Evolutionary conservation across 2,329 filamentous ascomycete species (phyloP).

Genomic region (Trichoderma atroviride): DNA sequence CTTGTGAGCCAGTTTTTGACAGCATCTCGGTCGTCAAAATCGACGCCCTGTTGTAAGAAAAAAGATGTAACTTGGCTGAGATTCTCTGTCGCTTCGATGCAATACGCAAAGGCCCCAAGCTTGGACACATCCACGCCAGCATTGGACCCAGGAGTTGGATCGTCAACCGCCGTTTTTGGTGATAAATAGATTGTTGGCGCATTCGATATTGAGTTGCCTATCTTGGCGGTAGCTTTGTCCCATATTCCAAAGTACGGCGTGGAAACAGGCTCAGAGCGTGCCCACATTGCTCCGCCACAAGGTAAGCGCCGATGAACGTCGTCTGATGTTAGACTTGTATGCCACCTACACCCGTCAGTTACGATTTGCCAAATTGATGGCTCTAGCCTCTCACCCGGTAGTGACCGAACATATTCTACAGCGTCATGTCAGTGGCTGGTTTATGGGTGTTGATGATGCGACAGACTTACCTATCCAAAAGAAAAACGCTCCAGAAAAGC

Average conservation of each 20-base stretch:
- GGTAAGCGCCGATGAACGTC: slow-evolving; percentile 38
- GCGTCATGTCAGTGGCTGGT: not conserved
- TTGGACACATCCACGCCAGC: slow-evolving; percentile 39
- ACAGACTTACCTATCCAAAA: slow-evolving; percentile 35
- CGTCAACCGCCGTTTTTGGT: slow-evolving; percentile 28
- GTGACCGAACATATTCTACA: not conserved
- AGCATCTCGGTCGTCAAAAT: slow-evolving; percentile 44
- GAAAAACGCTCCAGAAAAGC: slow-evolving; percentile 41
- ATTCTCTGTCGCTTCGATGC: slow-evolving; percentile 51
- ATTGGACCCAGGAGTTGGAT: not conserved
- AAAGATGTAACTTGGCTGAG: slow-evolving; percentile 49
- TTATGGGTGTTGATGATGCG: not conserved
- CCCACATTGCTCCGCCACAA: slow-evolving; percentile 47
- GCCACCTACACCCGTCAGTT: slow-evolving; percentile 34
- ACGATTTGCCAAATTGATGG: not conserved
- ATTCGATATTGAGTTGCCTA: slow-evolving; percentile 46
- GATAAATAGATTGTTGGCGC: slow-evolving; percentile 38
- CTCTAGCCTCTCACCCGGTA: not conserved
- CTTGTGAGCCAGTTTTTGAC: slow-evolving; percentile 46
- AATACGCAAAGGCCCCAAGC: slow-evolving; percentile 51
- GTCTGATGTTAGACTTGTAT: slow-evolving; percentile 39
- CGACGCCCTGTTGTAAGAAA: slow-evolving; percentile 49
- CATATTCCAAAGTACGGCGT: slow-evolving; percentile 51
- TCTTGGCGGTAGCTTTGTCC: slow-evolving; percentile 44
- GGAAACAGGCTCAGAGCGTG: slow-evolving; percentile 41